These are phyloP conservation scores for Podospora didyma DNA, from an alignment of 495 filamentous ascomycete species.

Conservation along the genomic window DNA sequence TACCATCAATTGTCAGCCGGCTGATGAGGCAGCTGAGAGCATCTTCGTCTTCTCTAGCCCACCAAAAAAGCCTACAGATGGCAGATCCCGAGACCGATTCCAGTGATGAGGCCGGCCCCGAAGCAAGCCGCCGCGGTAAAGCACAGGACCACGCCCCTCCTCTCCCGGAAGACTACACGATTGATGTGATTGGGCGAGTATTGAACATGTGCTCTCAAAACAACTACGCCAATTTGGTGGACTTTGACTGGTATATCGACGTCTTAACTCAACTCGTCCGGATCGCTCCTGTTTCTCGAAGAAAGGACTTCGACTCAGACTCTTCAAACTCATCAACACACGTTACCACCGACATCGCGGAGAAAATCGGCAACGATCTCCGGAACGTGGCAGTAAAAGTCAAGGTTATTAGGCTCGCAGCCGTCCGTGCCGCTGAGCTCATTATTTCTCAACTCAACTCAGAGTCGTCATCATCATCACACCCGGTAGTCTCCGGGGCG, in stretches of 20 bases:
- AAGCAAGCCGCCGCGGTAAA: constrained; percentile 31
- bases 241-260: constrained; percentile 97
- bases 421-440: constrained; percentile 79
- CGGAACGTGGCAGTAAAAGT: constrained; percentile 91
- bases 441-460: constrained; percentile 50
- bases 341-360: constrained; percentile 50
- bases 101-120: constrained; percentile 55
- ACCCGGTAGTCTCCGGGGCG: constrained; percentile 48
- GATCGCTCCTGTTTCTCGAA: constrained; percentile 53
- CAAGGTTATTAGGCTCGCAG: constrained; percentile 67
- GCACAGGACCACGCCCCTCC: constrained; percentile 33
- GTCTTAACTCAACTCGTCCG: constrained; percentile 76
- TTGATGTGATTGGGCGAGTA: constrained; percentile 73
- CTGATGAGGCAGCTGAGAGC: constrained; percentile 76
- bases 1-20: constrained; percentile 78
- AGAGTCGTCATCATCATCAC: constrained; percentile 37
- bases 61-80: constrained; percentile 25
- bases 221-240: constrained; percentile 76
- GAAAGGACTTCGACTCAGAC: constrained; percentile 28
- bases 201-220: constrained; percentile 87
- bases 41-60: constrained; percentile 35
- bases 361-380: constrained; percentile 76
- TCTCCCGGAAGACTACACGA: constrained; percentile 77
- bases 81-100: constrained; percentile 49
- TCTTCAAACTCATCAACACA: constrained; percentile 38